These are phyloP conservation scores for Corylus avellana DNA, from an alignment of 306 rosid genomes.

Conservation along the genomic window DNA sequence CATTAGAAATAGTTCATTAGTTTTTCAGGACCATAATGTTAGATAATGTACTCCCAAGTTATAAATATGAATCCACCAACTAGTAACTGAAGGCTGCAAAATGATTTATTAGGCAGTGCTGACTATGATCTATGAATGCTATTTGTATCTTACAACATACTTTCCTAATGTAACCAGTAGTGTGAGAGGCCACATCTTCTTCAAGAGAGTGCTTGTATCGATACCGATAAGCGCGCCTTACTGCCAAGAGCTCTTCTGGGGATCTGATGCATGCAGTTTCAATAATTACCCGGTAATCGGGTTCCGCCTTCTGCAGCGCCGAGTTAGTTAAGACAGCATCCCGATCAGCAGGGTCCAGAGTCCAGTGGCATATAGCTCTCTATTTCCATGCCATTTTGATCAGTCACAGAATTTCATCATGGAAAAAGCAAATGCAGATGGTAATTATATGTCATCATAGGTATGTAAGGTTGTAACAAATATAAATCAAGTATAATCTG, in stretches of 20 bases:
- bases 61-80: neutral
- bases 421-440: neutral
- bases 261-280: conserved; percentile 49
- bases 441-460: neutral
- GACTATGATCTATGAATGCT: neutral
- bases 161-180: conserved; percentile 38
- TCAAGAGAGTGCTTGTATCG: conserved; percentile 51
- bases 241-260: conserved; percentile 46
- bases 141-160: conserved; percentile 28
- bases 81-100: neutral
- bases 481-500: neutral
- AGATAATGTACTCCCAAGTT: neutral
- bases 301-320: conserved; percentile 29
- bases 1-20: no score
- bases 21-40: no score
- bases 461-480: neutral
- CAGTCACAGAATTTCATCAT: neutral
- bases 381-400: conserved; percentile 4
- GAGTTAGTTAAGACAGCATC: conserved; percentile 41
- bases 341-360: conserved; percentile 54
- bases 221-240: conserved; percentile 41
- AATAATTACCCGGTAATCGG: conserved; percentile 39
- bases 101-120: neutral
- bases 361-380: conserved; percentile 54
- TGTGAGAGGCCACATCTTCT: conserved; percentile 54